Conservation (phyloP, 495 filamentous ascomycete species). For the Cairneyella variabilis region DNA sequence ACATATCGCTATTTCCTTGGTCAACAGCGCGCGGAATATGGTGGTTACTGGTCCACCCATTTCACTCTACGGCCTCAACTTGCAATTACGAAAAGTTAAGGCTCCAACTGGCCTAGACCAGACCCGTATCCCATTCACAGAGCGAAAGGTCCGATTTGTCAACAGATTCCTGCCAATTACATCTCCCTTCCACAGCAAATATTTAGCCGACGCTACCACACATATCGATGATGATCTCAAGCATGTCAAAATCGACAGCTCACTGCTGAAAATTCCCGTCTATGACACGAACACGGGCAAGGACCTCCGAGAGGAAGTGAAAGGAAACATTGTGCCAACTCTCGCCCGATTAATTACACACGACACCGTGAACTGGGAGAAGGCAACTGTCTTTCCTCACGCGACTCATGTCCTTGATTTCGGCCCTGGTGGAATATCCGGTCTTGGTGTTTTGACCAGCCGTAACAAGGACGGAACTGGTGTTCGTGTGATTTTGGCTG, state of each 20-base stretch:
- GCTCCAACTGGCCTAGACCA: slow-evolving; percentile 95
- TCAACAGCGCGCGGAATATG: slow-evolving; percentile 95
- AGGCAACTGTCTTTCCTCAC: slow-evolving; percentile 79
- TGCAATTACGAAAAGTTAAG: slow-evolving; percentile 92
- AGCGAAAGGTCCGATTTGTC: slow-evolving; percentile 93
- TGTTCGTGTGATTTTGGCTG: slow-evolving; percentile 90
- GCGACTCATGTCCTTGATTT: slow-evolving; percentile 96
- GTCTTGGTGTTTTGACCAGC: slow-evolving; percentile 93
- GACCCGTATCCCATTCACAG: slow-evolving; percentile 87
- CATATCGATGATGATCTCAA: slow-evolving; percentile 83
- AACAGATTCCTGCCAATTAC: slow-evolving; percentile 98
- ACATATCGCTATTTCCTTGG: slow-evolving; percentile 90
- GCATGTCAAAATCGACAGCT: slow-evolving; percentile 65
- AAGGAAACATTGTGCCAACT: slow-evolving; percentile 68
- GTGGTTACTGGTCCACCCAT: slow-evolving; percentile 95
- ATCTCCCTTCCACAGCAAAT: slow-evolving; percentile 95
- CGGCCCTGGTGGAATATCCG: slow-evolving; percentile 92
- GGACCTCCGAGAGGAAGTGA: slow-evolving; percentile 62
- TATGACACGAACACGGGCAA: slow-evolving; percentile 83
- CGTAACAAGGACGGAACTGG: slow-evolving; percentile 98
- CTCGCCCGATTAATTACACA: slow-evolving; percentile 91
- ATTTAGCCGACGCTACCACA: slow-evolving; percentile 73
- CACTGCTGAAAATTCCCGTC: slow-evolving; percentile 72
- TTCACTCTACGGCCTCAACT: slow-evolving; percentile 92
- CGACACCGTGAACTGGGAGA: slow-evolving; percentile 91